Evolutionary conservation across 192 early-diverging fungal species (phyloP), one percentile per base, ranked within the genome.

Genomic region (Backusella australiensis): DNA sequence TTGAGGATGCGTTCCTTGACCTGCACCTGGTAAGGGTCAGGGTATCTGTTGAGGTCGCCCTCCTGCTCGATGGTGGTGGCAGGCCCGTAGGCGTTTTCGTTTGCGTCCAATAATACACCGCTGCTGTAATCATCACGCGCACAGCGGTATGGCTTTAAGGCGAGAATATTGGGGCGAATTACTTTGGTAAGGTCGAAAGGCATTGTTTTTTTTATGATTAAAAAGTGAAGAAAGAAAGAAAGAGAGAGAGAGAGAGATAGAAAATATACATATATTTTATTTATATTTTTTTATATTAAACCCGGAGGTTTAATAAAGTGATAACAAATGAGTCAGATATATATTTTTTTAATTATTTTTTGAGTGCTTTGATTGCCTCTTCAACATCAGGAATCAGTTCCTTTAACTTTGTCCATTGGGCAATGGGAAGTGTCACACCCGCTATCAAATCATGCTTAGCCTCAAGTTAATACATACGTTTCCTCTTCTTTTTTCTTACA

Each of bases 101-200:
- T 99, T 38, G 98, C 97, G 78, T 99, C 97, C n/a, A 99, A 90
- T 15, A 99, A 85, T 66, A 99, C 93, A 32, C 98, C 98, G 8
- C 83, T 81, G 68, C 87, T 92, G 82, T 96, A 99, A 85, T 99
- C 98, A 80, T 99, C 98, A 73, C 98, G 92, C 39, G 98, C 98
- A 82, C 97, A 98, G 79, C 97, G 92, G 84, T 99, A 99, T 26
- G 98, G 97, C 76, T 91, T 86, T 39, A 96, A 86, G 41, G 85
- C 76, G 65, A 90, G 81, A 78, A 96, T 96, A 75, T 96, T 96
- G 35, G 94, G 95, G 17, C 95, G 91, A 63, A 95, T 85, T 11
- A 93, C 78, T 65, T 84, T 85, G 79, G 86, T 82, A 74, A 93
- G 78, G 26, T 86, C 86, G 75, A 92, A 94, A 65, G 77, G 59